phyloP scores from a whole-genome alignment of 164 flowering plant species.

The Stephania cephalantha region DNA sequence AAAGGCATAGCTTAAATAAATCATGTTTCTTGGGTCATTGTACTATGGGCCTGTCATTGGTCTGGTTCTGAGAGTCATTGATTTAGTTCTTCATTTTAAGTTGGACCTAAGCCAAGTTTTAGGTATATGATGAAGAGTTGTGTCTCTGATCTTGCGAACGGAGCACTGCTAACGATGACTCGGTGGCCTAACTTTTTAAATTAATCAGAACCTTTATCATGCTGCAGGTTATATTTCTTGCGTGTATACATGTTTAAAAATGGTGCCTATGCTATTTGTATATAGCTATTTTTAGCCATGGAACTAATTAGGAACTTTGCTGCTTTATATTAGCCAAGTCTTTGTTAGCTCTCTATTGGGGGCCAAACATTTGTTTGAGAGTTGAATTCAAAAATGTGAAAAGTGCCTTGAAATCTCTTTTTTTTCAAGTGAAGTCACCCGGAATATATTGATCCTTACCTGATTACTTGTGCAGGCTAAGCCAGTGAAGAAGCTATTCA shows the following conservation, averaged over 20 bases:
- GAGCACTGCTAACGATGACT: too few species aligned
- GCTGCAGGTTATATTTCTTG: background rate
- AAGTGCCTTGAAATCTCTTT: background rate
- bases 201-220: background rate
- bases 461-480: slow-evolving; percentile 30
- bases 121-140: background rate
- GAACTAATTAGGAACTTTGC: background rate
- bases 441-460: background rate
- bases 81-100: background rate
- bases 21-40: background rate
- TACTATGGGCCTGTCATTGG: background rate
- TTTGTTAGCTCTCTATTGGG: background rate
- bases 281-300: too few species aligned
- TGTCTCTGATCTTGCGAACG: too few species aligned
- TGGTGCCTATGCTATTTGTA: too few species aligned
- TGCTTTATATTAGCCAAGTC: background rate
- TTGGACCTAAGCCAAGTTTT: background rate
- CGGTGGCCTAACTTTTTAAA: too few species aligned
- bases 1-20: background rate
- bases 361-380: too few species aligned
- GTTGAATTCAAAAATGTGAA: background rate
- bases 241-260: background rate
- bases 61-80: background rate
- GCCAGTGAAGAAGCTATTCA: slow-evolving; percentile 22
- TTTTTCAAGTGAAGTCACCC: background rate